Base-by-base conservation (phyloP, 2,329 filamentous ascomycete genomes). In the Ophiocordyceps sinensis region DNA sequence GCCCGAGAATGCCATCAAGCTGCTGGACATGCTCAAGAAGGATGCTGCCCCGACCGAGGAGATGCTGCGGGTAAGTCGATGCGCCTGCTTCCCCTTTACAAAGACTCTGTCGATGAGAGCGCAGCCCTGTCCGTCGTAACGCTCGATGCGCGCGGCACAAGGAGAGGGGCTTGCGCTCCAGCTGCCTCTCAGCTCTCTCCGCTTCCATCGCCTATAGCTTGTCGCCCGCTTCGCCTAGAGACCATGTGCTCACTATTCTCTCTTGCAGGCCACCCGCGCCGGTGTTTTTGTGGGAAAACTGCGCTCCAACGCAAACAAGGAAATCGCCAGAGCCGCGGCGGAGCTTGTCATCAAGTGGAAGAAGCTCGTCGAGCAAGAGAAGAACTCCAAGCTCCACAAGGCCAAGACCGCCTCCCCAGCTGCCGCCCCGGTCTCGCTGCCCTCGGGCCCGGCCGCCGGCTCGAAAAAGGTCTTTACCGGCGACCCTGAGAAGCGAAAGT, bases 321-420 rank as follows among this genome's bases (percentile, higher is more conserved):
- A 88, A 36, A 82, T 96, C 51, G 79, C 81, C 37, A 75, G 77
- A 40, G 69, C 85, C 36, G 87, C 91, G 4, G 71, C 75, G 44
- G 84, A 88, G 54, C 82, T 96, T 43, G 87, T 98, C 40, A 74
- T 73, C 47, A 93, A 88, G 61, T 94, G 86, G 86, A 84, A 82
- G 66, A 78, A 79, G 53, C 76, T 82, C 34, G 82, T 94, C 39
- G 82, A 85, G 51, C 66, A 67, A 39, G 73, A 75, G 53, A 79
- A 78, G 59, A 62, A 61, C 44, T 61, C 62, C 29, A 69, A 66
- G 51, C 54, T 61, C 6, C 65, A 65, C 50, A 62, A 61, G 43
- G 53, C 57, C 28, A 67, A 65, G 51, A 55, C 56, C 42, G 58
- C 59, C 43, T 63, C 65, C 7, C 60, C 65, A 3, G 59, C 62